Evolutionary conservation across 2,329 filamentous ascomycete genomes (phyloP).

Genomic region (Aspergillus sp.): DNA sequence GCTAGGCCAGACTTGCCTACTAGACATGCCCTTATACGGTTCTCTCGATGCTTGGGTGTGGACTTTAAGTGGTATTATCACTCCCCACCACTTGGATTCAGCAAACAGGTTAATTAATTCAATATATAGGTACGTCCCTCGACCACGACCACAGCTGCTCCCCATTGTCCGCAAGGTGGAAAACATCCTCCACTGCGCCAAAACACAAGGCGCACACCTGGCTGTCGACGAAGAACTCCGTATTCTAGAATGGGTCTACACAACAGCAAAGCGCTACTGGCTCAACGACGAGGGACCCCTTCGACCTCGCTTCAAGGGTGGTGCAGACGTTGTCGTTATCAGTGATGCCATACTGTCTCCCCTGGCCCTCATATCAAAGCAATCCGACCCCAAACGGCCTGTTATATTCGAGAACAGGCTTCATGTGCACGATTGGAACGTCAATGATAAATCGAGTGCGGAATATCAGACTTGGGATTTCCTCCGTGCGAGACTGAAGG

Average conservation of each 20-base stretch:
- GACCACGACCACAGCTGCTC: not conserved
- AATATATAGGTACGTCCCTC: not conserved
- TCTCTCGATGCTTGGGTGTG: not conserved
- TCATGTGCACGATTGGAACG: not conserved
- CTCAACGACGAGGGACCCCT: slow-evolving; percentile 65
- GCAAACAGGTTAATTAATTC: not conserved
- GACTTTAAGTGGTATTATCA: not conserved
- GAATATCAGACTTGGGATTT: slow-evolving; percentile 72
- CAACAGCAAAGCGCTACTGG: slow-evolving; percentile 60
- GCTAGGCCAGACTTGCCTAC: not conserved
- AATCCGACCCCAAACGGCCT: not conserved
- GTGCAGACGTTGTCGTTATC: slow-evolving; percentile 72
- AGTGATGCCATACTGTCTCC: slow-evolving; percentile 80
- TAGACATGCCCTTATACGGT: not conserved
- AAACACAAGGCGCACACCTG: not conserved
- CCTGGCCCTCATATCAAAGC: slow-evolving; percentile 49
- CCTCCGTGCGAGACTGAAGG: slow-evolving; percentile 67
- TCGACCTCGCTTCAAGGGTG: slow-evolving; percentile 61
- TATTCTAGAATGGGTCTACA: not conserved
- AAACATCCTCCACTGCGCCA: not conserved
- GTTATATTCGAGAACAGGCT: not conserved
- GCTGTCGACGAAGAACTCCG: not conserved
- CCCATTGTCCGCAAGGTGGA: not conserved
- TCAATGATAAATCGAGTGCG: slow-evolving; percentile 52
- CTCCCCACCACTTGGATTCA: too few relatives aligned